Base-by-base conservation (phyloP, 106 monocot genomes). In the Platanthera zijinensis region DNA sequence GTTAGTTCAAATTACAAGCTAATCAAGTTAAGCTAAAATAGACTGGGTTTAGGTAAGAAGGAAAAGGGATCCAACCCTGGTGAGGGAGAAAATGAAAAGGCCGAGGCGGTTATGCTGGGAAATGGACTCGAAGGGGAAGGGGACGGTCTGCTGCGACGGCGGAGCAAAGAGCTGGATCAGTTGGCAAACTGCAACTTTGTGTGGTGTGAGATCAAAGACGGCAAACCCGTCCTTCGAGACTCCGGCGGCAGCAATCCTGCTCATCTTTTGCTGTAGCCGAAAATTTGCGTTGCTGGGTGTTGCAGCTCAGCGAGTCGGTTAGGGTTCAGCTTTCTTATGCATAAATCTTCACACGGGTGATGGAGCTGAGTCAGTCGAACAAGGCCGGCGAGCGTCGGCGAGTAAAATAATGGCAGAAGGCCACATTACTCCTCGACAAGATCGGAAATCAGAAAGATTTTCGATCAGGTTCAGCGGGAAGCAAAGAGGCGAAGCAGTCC, bases 101-200 rank as follows among this genome's bases (percentile, higher is more conserved):
- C 97, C 97, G 75, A 97, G 86, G 80, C 97, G 91, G 62, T 97
- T 91, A 86, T 91, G 89, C 9, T 88, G 84, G 57, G 91, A 49
- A 56, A 85, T 63, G 15, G 91, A 89, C 14, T 80, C 71, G 82
- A 91, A 89, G 49, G 91, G 87, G 77, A 86, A 80, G 54, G 94
- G 87, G 10, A 89, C 77, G 50, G 80, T 30, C 18, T 78, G 75
- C 78, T 91, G 86, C 21, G 88, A 80, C 12, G 87, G 89, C 64
- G 91, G 94, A 8, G 91, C 91, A 81, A 94, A 97, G 75, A 86
- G 69, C 63, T 97, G 94, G 80, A 97, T 86, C 70, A 97, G 80
- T 54, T 91, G 91, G 86, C 97, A 97, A 25, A 97, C 56, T 7
- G 97, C 91, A 53, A 97, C 82, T 85, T 93, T 97, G 87, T 97